phyloP scores from a whole-genome alignment of 1,284 basidiomycete species.

The Pholiota adiposa region DNA sequence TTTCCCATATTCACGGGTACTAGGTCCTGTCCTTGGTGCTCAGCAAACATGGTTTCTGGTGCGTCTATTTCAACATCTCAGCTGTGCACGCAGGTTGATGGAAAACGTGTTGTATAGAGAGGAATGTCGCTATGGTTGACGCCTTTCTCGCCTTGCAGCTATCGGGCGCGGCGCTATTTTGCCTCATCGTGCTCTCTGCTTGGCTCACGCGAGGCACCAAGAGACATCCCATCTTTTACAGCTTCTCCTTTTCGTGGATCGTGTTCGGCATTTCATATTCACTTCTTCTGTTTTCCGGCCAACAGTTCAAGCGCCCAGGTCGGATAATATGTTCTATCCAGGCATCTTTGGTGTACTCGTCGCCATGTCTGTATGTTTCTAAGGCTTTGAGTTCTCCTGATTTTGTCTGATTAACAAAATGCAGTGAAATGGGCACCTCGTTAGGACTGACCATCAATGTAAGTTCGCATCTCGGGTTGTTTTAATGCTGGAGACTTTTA shows the following conservation, averaged over 20 bases:
- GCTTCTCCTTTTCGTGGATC: conserved; percentile 37
- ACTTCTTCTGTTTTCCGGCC: conserved; percentile 32
- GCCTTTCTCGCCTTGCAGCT: conserved; percentile 33
- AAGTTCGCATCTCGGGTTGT: neutral
- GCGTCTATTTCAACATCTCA: neutral
- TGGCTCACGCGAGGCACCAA: conserved; percentile 25
- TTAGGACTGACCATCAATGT: conserved; percentile 33
- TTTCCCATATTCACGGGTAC: neutral
- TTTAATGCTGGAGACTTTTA: neutral
- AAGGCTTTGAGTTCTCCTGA: neutral
- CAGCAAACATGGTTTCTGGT: conserved; percentile 6
- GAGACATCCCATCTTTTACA: conserved; percentile 35
- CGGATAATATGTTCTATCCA: conserved; percentile 30
- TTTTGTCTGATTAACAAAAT: neutral
- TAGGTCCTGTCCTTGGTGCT: neutral
- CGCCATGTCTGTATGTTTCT: conserved; percentile 29
- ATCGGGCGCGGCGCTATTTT: conserved; percentile 26
- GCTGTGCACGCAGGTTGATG: neutral
- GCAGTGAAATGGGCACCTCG: conserved; percentile 30
- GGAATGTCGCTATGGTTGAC: conserved; percentile 16
- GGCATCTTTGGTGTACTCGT: conserved; percentile 31
- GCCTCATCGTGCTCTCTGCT: conserved; percentile 29
- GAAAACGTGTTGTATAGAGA: neutral
- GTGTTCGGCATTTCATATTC: conserved; percentile 34
- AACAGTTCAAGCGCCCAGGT: conserved; percentile 27